These are phyloP conservation scores for Aethionema arabicum DNA, from an alignment of 345 rosid species.

Conservation along the genomic window DNA sequence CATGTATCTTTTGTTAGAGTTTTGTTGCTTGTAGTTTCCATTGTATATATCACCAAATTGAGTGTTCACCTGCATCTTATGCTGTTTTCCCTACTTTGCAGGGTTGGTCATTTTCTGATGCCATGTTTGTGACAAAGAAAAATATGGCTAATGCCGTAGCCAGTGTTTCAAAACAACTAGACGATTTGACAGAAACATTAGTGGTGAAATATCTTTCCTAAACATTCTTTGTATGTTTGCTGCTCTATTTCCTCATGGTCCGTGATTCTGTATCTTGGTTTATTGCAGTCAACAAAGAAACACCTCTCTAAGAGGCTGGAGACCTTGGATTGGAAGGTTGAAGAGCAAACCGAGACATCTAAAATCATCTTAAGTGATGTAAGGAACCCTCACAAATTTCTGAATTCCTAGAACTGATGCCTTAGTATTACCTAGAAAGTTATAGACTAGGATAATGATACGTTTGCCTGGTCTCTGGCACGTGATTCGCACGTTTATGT, in stretches of 20 bases:
- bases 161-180: conserved; percentile 74
- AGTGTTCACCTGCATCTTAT: conserved; percentile 2
- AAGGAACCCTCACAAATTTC: conserved; percentile 10
- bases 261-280: conserved; percentile 21
- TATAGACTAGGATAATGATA: conserved; percentile 3
- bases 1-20: conserved; percentile 12
- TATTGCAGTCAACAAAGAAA: conserved; percentile 71
- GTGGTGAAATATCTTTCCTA: conserved; percentile 41
- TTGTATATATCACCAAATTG: conserved; percentile 13
- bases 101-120: conserved; percentile 91
- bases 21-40: conserved; percentile 5
- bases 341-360: conserved; percentile 72
- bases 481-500: not conserved
- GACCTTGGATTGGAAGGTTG: conserved; percentile 80
- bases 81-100: conserved; percentile 39
- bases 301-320: conserved; percentile 77
- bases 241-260: not conserved
- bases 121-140: conserved; percentile 85
- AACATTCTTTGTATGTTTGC: conserved; percentile 13
- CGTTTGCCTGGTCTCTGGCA: not conserved
- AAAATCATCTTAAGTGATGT: conserved; percentile 65
- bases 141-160: conserved; percentile 85
- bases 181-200: conserved; percentile 69
- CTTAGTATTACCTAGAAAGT: not conserved
- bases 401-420: conserved; percentile 14